Percentiles rank a stretch among this genome's conserved stretches.
Conservation (phyloP, 2,329 filamentous ascomycete genomes). For the Sporothrix euskadiensis region DNA sequence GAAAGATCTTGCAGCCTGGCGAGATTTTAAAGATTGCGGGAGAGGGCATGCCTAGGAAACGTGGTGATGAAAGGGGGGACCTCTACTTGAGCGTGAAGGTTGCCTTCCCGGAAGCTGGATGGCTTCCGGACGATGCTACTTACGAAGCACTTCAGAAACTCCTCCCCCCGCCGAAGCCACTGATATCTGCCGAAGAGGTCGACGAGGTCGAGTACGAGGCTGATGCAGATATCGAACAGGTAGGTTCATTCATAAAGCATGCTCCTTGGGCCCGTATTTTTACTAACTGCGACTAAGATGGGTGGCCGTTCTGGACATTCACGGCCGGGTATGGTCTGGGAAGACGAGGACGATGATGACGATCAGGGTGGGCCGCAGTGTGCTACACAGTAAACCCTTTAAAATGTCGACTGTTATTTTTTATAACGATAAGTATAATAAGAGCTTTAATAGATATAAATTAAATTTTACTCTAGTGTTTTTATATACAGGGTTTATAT, state of each 20-base stretch:
- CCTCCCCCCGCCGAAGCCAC: constrained; percentile 64
- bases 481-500: background rate
- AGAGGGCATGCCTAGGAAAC: constrained; percentile 94
- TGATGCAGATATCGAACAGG: constrained; percentile 79
- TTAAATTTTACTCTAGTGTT: too few species aligned
- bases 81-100: constrained; percentile 84
- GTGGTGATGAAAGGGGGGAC: constrained; percentile 79
- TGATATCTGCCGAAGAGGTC: constrained; percentile 69
- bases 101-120: constrained; percentile 84
- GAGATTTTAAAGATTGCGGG: constrained; percentile 83
- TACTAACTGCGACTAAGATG: constrained; percentile 51
- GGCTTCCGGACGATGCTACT: constrained; percentile 70
- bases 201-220: constrained; percentile 82
- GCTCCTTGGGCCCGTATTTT: background rate
- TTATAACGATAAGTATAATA: background rate
- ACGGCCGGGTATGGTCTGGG: constrained; percentile 65
- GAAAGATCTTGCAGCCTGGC: constrained; percentile 77
- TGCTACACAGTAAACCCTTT: constrained; percentile 63
- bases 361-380: constrained; percentile 68
- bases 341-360: constrained; percentile 68
- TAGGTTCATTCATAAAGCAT: constrained; percentile 40
- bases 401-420: background rate
- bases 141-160: constrained; percentile 72
- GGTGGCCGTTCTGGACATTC: constrained; percentile 71
- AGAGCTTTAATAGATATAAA: too few species aligned